Percentiles rank a stretch among this genome's conserved stretches.
Evolutionary conservation across 495 filamentous ascomycete species (phyloP).

Genomic region (Staphylotrichum longicolle): DNA sequence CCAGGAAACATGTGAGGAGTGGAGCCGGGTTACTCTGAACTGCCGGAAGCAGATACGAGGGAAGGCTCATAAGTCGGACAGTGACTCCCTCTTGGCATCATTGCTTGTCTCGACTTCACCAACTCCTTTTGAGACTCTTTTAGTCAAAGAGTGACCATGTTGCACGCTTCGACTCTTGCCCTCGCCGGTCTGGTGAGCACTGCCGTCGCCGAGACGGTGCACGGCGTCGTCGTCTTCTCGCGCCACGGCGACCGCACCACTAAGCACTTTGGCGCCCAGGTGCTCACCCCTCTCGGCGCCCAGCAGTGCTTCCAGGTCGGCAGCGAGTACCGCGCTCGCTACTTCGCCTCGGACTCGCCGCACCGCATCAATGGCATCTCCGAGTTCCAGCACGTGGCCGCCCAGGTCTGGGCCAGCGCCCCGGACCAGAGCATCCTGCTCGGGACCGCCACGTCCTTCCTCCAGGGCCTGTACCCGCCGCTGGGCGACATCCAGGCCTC

Average conservation of each 20-base stretch:
- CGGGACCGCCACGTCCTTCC: slow-evolving; percentile 27
- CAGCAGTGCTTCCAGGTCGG: slow-evolving; percentile 23
- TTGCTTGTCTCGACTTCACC: too few species aligned
- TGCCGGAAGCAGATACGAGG: too few species aligned
- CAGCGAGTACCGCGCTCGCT: slow-evolving; percentile 23
- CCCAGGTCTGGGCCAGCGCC: slow-evolving; percentile 27
- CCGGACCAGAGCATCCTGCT: slow-evolving; percentile 27
- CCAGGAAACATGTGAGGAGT: not conserved
- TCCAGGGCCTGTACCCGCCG: slow-evolving; percentile 29
- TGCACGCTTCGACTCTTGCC: slow-evolving; percentile 7
- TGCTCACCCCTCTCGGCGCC: slow-evolving; percentile 24
- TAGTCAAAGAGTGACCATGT: not conserved
- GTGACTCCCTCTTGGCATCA: too few species aligned
- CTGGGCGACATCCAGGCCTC: slow-evolving; percentile 12
- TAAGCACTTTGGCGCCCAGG: slow-evolving; percentile 25
- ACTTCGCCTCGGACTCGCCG: slow-evolving; percentile 19
- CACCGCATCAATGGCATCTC: slow-evolving; percentile 27
- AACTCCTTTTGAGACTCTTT: too few species aligned
- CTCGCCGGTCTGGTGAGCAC: slow-evolving; percentile 45
- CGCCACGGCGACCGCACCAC: slow-evolving; percentile 29
- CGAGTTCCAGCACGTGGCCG: slow-evolving; percentile 21
- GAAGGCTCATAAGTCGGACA: too few species aligned
- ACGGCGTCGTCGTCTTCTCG: slow-evolving; percentile 25
- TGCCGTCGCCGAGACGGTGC: slow-evolving; percentile 24
- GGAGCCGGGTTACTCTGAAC: not conserved